Evolutionary conservation across 176 grass and related monocot species (phyloP).

Genomic region (Chloris gayana): DNA sequence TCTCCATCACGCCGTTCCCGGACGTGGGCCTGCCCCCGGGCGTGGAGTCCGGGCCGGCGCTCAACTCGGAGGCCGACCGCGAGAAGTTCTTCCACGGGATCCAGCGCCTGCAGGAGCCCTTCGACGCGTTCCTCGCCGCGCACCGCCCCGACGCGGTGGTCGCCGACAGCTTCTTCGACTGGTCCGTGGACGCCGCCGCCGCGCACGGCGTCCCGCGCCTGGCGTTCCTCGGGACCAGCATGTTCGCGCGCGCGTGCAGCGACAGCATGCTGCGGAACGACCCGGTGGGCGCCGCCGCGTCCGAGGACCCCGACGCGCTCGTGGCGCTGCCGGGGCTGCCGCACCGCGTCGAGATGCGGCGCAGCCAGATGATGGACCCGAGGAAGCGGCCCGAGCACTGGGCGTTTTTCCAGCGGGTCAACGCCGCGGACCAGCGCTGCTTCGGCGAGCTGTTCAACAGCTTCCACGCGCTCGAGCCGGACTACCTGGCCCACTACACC

Average conservation of each 20-base stretch:
- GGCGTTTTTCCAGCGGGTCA: not conserved
- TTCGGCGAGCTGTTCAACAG: slow-evolving; percentile 59
- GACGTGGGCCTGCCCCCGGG: slow-evolving; percentile 54
- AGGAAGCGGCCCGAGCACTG: not conserved
- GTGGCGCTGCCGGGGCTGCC: slow-evolving; percentile 45
- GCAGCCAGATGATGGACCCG: slow-evolving; percentile 27
- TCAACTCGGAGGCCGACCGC: not conserved
- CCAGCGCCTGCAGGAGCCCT: slow-evolving; percentile 35
- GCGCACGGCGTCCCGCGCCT: slow-evolving; percentile 48
- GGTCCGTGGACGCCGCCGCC: slow-evolving; percentile 37
- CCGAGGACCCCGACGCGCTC: slow-evolving; percentile 2
- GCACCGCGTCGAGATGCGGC: slow-evolving; percentile 50
- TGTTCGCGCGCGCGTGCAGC: slow-evolving; percentile 40
- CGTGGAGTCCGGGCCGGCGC: slow-evolving; percentile 32
- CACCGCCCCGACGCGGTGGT: slow-evolving; percentile 48
- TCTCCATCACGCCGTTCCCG: slow-evolving; percentile 46
- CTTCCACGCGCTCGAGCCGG: slow-evolving; percentile 60
- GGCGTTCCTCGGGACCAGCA: slow-evolving; percentile 52
- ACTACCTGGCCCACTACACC: slow-evolving; percentile 43
- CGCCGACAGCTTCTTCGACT: slow-evolving; percentile 52
- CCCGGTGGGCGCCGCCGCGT: slow-evolving; percentile 1
- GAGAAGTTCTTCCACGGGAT: slow-evolving; percentile 29
- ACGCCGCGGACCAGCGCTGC: slow-evolving; percentile 23
- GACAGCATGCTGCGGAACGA: slow-evolving; percentile 14
- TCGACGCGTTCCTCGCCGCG: slow-evolving; percentile 36